Evolutionary conservation across 2,329 filamentous ascomycete genomes (phyloP), one percentile per base, ranked within the genome.

Genomic region (Cucurbitaria berberidis): DNA sequence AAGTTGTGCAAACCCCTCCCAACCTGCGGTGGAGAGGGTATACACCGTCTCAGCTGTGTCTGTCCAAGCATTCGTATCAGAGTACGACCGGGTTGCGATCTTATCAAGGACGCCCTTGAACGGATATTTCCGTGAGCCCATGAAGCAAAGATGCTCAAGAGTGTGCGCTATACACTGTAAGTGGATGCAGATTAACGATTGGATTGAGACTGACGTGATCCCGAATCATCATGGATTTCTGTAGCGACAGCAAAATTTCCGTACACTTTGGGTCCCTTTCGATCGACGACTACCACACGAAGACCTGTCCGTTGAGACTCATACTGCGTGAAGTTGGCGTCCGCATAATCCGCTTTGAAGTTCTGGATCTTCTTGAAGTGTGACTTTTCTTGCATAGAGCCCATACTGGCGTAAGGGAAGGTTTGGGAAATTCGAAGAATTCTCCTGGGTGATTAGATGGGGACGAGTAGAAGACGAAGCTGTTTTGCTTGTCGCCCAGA

Each of bases 21-120:
- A 99, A 1, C 95, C 95, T 21, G 95, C 95, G 10, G 92, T 95
- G 67, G 97, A 91, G 15, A 99, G 82, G 0, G 92, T 97, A 76
- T 99, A 99, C 2, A 93, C 93, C 0, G 96, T 99, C 72, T 98
- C 93, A 66, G 98, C 95, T 11, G 90, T 95, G 19, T 92, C 92
- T 1, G 95, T 99, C 91, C 93, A 99, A 3, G 95, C 95, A 76
- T 99, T 99, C 27, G 95, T 99, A 52, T 84, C 85, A 1, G 93
- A 96, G 74, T 98, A 99, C 1, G 93, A 91, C 60, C 96, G 86
- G 4, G 91, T 96, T 2, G 95, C 91, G 53, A 99, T 84, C 77
- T 96, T 96, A 74, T 98, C 93, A 16, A 99, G 83, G 35, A 99
- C 86, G 1, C 95, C 95, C 75, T 98, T 98, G 80, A 96, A 98